Conservation (phyloP, 73 alveolate species). For the Blepharisma stoltei region DNA sequence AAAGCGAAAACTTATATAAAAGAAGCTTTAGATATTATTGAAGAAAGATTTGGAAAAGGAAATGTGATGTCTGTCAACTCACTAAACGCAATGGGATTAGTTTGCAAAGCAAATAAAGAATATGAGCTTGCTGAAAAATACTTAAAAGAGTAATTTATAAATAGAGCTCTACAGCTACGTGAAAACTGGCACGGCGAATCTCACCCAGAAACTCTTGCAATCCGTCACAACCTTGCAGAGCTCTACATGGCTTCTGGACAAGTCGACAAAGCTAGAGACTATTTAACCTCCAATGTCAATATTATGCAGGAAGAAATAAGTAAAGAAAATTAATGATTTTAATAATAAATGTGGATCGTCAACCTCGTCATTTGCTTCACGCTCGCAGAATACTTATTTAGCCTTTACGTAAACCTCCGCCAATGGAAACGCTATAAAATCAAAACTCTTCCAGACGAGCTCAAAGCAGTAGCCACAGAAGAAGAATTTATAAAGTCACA, state of each 20-base stretch:
- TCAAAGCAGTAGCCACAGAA: not conserved
- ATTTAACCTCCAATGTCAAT: conserved; percentile 33
- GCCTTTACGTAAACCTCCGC: not conserved
- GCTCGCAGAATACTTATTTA: not conserved
- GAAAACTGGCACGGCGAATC: conserved; percentile 45
- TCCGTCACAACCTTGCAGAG: conserved; percentile 63
- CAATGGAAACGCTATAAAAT: not conserved
- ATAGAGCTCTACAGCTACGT: conserved; percentile 46
- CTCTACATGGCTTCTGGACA: conserved; percentile 39
- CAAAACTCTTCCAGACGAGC: not conserved
- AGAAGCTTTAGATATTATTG: conserved; percentile 14
- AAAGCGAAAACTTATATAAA: not conserved
- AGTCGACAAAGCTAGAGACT: conserved; percentile 53
- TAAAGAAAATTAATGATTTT: not conserved
- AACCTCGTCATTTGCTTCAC: not conserved
- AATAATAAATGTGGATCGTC: no score
- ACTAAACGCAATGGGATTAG: not conserved
- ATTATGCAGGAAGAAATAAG: conserved; percentile 35
- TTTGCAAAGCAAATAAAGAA: not conserved
- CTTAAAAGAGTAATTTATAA: not conserved
- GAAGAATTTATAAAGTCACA: conserved; percentile 20
- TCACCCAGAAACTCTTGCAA: conserved; percentile 64
- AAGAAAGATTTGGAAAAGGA: conserved; percentile 17
- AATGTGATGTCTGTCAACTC: conserved; percentile 5
- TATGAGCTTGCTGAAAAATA: not conserved